Base-by-base conservation (phyloP, 2,329 filamentous ascomycete genomes). In the Monascus ruber region DNA sequence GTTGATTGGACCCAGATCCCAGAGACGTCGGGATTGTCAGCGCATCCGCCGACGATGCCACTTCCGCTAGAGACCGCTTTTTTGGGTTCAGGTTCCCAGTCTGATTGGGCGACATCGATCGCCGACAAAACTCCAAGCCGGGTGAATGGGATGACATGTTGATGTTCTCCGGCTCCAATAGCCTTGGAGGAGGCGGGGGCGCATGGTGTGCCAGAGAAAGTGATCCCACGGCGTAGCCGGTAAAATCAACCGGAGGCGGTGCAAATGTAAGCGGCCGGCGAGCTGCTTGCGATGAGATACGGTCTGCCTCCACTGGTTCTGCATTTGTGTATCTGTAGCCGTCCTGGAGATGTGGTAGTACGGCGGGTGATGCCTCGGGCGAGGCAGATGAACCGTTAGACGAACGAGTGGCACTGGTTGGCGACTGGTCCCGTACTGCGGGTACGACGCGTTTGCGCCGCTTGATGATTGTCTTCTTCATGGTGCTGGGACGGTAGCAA, bases 381-480 rank as follows among this genome's bases (percentile, higher is more conserved):
- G 64, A 66, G 6, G 56, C 55, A 8, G 65, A 67, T n/a, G 64
- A 62, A 11, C 55, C 61, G 28, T 60, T 59, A 4, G 64, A 62
- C 7, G 62, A 64, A n/a, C 60, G 58, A 24, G 62, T 59, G 6
- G 55, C 54, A 10, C 51, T 60, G 26, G 55, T 62, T 8, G 62
- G 62, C 35, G 69, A 68, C 38, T 65, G 62, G 41, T 70, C 70
- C 40, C 68, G 62, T 25, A 77, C 68, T 11, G 84, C 86, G 11
- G 89, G 88, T 33, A 96, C 88, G 5, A 96, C 87, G 42, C 91
- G 81, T 71, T 96, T 96, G 44, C 91, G 76, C 45, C 91, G 78
- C 64, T 98, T 96, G 60, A 98, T 98, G 25, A 94, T 84, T 3
- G 86, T 83, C 62, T 95, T 96, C 64, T 96, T 98, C 91, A 98